Conservation (phyloP, 208 protist genomes). For the Sergeia podlipaevii region DNA sequence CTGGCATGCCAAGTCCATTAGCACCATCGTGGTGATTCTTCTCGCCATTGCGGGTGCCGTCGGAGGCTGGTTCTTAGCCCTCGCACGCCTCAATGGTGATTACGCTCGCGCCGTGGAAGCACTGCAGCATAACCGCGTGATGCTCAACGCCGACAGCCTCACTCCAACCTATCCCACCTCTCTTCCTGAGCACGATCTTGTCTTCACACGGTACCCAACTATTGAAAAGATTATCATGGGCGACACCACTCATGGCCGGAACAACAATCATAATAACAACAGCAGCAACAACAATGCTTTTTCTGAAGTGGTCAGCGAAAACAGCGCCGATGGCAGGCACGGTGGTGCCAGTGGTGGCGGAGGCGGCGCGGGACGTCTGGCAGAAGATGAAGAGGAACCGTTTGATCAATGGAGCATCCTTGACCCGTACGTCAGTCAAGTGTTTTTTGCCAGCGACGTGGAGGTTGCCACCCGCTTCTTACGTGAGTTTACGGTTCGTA, state of each 20-base stretch:
- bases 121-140: neutral
- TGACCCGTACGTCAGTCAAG: constrained; percentile 4
- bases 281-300: neutral
- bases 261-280: neutral
- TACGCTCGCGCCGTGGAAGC: neutral
- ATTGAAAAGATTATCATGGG: constrained; percentile 3
- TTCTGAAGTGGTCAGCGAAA: neutral
- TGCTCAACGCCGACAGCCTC: neutral
- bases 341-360: no score
- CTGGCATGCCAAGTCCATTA: constrained; percentile 6
- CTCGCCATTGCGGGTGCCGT: neutral
- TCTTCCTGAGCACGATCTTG: constrained; percentile 9
- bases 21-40: constrained; percentile 5
- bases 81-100: constrained; percentile 2
- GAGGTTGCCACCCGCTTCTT: constrained; percentile 22
- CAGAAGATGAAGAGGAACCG: neutral
- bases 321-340: no score
- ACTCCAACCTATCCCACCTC: neutral
- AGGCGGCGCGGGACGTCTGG: no score
- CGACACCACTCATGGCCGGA: neutral
- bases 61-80: constrained; percentile 4
- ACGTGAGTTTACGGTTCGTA: neutral
- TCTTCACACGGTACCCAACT: constrained; percentile 10
- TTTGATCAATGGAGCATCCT: neutral
- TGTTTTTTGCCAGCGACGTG: constrained; percentile 12